Percentiles rank a stretch among this genome's conserved stretches.
Evolutionary conservation across 768 basidiomycete species (phyloP).

Genomic region (Lentinula guzmanii): DNA sequence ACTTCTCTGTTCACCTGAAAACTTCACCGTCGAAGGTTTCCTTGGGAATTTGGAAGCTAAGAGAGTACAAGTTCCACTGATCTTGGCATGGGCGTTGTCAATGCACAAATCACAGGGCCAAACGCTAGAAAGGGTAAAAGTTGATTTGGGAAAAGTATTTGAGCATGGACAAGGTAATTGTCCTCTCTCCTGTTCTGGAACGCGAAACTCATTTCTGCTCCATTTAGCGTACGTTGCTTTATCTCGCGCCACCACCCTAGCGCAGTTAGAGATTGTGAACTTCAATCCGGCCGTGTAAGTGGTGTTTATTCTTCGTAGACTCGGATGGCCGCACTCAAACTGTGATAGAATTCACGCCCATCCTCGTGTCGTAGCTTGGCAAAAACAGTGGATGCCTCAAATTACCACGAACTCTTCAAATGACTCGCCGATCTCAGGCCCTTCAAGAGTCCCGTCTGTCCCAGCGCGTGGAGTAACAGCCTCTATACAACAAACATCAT

Average conservation of each 20-base stretch:
- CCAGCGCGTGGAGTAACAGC: neutral
- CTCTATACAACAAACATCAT: conserved; percentile 7
- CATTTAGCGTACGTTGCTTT: conserved; percentile 61
- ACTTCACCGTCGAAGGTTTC: conserved; percentile 62
- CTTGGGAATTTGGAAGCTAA: conserved; percentile 52
- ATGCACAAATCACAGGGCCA: conserved; percentile 92
- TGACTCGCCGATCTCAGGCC: neutral
- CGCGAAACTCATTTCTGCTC: neutral
- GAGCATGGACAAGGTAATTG: conserved; percentile 72
- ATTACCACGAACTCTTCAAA: conserved; percentile 6
- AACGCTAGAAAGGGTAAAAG: conserved; percentile 77
- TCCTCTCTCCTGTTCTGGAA: neutral
- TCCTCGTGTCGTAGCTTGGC: conserved; percentile 59
- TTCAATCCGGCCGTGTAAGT: conserved; percentile 55
- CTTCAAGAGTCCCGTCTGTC: neutral
- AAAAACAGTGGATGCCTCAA: conserved; percentile 20
- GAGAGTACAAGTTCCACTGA: conserved; percentile 59
- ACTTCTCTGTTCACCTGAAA: conserved; percentile 45
- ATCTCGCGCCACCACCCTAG: conserved; percentile 67
- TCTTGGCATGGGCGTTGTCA: conserved; percentile 82
- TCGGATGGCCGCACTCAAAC: conserved; percentile 1
- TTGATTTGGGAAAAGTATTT: conserved; percentile 71
- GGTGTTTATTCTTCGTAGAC: neutral
- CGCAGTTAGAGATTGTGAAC: conserved; percentile 57
- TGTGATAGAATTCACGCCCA: conserved; percentile 53